A percentile compares a stretch with the other conserved stretches of the same genome.
Evolutionary conservation across 2,329 filamentous ascomycete species (phyloP).

Genomic region (Samsoniella hepiali): DNA sequence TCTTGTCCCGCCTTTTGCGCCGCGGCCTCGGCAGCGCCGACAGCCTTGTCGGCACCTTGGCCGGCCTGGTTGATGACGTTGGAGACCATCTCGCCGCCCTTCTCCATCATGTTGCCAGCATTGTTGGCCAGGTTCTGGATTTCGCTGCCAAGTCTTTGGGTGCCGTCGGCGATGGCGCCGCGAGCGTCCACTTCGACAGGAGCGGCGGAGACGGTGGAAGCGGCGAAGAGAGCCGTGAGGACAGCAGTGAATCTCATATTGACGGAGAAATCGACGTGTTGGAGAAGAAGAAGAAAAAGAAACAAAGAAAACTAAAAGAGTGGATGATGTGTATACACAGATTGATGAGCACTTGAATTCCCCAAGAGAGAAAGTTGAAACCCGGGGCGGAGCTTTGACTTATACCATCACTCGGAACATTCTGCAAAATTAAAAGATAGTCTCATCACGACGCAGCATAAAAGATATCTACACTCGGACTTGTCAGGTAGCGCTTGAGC

Average conservation of each 20-base stretch:
- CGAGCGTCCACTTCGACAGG: neutral
- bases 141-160: neutral
- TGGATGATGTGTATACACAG: too few relatives aligned
- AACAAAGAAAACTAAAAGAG: neutral
- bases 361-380: neutral
- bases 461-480: conserved; percentile 4
- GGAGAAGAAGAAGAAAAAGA: neutral
- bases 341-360: too few relatives aligned
- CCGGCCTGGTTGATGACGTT: neutral
- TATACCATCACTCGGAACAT: neutral
- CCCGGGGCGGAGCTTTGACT: neutral
- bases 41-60: conserved; percentile 5
- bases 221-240: neutral
- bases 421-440: neutral
- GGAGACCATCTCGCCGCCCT: neutral
- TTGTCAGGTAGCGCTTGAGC: neutral
- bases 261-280: neutral
- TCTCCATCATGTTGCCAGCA: conserved; percentile 4
- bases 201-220: neutral
- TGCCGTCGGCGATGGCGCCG: conserved; percentile 1
- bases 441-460: neutral
- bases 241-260: neutral
- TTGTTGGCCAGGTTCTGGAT: neutral
- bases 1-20: neutral
- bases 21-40: neutral